Conservation (phyloP, 495 filamentous ascomycete species). For the Beverwykella pulmonaria region DNA sequence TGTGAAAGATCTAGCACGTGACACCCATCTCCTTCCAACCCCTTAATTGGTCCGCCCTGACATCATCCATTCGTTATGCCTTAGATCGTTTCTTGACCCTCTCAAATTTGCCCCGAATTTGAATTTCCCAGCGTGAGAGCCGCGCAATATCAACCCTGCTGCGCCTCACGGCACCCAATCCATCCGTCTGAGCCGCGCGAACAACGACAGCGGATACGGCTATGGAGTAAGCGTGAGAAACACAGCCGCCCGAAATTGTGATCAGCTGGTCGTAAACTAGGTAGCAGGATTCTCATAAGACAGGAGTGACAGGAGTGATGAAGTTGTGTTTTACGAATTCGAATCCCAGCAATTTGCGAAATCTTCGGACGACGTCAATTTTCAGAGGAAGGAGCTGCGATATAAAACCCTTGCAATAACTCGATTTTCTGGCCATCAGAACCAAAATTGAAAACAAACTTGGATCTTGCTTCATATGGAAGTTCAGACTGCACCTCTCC, state of each 20-base stretch:
- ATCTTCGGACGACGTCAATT: no score
- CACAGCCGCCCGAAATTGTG: constrained; percentile 7
- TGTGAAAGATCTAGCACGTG: no score
- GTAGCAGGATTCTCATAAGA: neutral
- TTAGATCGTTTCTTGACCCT: no score
- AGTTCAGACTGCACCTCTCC: no score
- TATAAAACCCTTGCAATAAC: no score
- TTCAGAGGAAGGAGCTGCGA: no score
- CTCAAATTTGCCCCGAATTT: neutral
- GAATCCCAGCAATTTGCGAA: neutral
- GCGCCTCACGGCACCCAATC: constrained; percentile 4
- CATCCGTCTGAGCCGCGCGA: neutral
- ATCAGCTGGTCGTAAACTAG: constrained; percentile 19
- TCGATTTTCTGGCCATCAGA: no score
- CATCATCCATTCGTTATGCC: no score
- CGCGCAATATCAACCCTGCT: neutral
- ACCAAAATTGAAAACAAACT: no score
- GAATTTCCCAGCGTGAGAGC: neutral
- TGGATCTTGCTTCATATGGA: no score
- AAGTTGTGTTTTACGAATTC: neutral
- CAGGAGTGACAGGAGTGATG: neutral
- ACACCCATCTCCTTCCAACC: no score
- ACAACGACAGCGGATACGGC: neutral
- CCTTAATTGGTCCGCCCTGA: no score
- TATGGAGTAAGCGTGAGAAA: neutral